Percentiles rank a stretch among this genome's conserved stretches.
Evolutionary conservation across 345 rosid genomes (phyloP).

Genomic region (Linum usitatissimum): DNA sequence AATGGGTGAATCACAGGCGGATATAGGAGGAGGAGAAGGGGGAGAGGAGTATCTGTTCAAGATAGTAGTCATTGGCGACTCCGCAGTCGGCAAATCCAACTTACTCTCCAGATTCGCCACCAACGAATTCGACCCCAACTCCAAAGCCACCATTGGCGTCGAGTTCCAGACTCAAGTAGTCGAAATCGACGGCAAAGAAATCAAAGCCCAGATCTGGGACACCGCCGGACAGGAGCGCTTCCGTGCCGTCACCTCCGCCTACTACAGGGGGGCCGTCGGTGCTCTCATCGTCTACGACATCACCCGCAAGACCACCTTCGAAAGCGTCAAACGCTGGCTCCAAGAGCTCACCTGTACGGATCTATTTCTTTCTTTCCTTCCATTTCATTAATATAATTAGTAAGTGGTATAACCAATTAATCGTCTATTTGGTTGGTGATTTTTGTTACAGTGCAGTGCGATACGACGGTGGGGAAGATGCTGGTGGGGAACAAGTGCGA

Average conservation of each 20-base stretch:
- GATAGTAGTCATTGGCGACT: conserved; percentile 1
- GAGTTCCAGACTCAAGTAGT: conserved; percentile 3
- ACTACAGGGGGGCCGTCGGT: conserved; percentile 5
- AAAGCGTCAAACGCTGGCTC: conserved; percentile 2
- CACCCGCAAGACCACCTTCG: conserved; percentile 4
- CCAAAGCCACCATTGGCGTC: conserved; percentile 1
- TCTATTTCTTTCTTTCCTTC: not conserved
- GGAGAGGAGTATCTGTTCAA: conserved; percentile 5
- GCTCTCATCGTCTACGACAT: conserved; percentile 3
- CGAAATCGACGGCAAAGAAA: conserved; percentile 1
- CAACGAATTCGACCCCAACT: conserved; percentile 1
- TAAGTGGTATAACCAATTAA: too few relatives aligned
- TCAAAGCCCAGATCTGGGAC: conserved; percentile 8
- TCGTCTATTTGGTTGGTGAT: not conserved
- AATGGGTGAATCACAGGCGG: too few relatives aligned
- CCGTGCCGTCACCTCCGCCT: conserved; percentile 3
- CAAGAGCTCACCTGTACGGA: not conserved
- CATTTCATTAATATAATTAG: too few relatives aligned
- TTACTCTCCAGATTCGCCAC: not conserved
- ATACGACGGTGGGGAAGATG: not conserved
- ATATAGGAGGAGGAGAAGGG: not conserved
- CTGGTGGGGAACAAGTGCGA: conserved; percentile 2
- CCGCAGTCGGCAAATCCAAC: conserved; percentile 2
- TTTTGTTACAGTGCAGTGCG: not conserved
- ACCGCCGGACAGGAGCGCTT: conserved; percentile 6